A percentile compares a stretch with the other conserved stretches of the same genome.
phyloP scores from a whole-genome alignment of 352 stramenopile genomes.

The Thalassiosira hispida region DNA sequence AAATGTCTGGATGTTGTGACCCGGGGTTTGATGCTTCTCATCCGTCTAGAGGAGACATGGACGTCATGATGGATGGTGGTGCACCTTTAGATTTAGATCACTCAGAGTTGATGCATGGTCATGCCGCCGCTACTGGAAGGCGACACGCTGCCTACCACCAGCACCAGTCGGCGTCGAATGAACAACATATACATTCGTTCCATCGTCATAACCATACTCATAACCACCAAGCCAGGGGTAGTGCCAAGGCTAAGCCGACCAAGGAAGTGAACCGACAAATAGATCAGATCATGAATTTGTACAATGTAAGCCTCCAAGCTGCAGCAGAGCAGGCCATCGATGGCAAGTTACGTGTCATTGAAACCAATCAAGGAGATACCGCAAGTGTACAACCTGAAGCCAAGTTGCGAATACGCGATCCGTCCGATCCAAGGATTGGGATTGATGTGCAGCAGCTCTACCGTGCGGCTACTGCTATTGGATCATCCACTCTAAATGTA shows the following conservation, averaged over 20 bases:
- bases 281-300: slow-evolving; percentile 33
- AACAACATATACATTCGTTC: slow-evolving; percentile 4
- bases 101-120: slow-evolving; percentile 5
- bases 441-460: slow-evolving; percentile 47
- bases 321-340: neutral
- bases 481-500: neutral
- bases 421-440: slow-evolving; percentile 64
- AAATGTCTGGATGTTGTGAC: too few species aligned
- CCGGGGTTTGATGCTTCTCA: neutral
- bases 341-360: neutral
- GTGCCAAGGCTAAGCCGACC: slow-evolving; percentile 1
- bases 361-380: neutral
- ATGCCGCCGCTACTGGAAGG: too few species aligned
- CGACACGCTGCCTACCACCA: neutral
- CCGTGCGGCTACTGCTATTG: neutral
- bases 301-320: slow-evolving; percentile 28
- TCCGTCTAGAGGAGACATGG: neutral
- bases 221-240: slow-evolving; percentile 6
- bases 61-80: neutral
- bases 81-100: neutral
- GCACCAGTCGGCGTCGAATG: neutral
- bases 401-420: slow-evolving; percentile 46
- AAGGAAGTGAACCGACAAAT: slow-evolving; percentile 32
- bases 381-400: neutral
- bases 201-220: slow-evolving; percentile 12